Base-by-base conservation (phyloP, 1,284 basidiomycete species). In the Moniliophthora roreri region DNA sequence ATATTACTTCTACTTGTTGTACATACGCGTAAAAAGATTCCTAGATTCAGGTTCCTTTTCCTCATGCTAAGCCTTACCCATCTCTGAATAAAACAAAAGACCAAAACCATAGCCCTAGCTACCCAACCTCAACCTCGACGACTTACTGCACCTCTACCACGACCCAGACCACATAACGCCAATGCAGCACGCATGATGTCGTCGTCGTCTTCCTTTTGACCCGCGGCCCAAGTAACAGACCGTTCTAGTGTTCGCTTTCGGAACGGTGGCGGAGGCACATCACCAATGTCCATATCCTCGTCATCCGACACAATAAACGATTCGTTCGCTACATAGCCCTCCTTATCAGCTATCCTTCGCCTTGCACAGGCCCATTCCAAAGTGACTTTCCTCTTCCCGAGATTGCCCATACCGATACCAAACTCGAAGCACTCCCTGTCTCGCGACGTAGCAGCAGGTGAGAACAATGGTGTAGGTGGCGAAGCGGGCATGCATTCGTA, bases 401-500 rank as follows among this genome's bases (percentile, higher is more conserved):
- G n/a, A n/a, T n/a, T n/a, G n/a, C n/a, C n/a, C n/a, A n/a, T n/a
- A 50, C 66, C 69, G 59, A 71, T 77, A 48, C 72, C 74, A 54
- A 82, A 84, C 40, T 82, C 81, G 58, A 85, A 68, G 45, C 79
- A 73, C 34, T 78, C 78, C 39, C 71, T 65, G 28, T 32, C 28
- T 32, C 28, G 6, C 28, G 28, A 32, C 7, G 28, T 32, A 7
- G 74, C 68, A 2, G 75, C 74, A 8, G 82, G 77, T 60, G 78
- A 80, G 48, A 73, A 72, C 5, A 77, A 73, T 2, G 81, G 75
- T 1, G 71, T 71, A 26, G 81, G 65, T 0, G 86, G 86, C 0
- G 85, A 87, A 0, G 85, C 86, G 48, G 83, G 85, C 85, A 88
- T 88, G 62, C 76, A 80, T 60, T 87, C 84, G 83, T 84, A 89